Conservation (phyloP, 345 rosid genomes). For the Populus ilicifolia region DNA sequence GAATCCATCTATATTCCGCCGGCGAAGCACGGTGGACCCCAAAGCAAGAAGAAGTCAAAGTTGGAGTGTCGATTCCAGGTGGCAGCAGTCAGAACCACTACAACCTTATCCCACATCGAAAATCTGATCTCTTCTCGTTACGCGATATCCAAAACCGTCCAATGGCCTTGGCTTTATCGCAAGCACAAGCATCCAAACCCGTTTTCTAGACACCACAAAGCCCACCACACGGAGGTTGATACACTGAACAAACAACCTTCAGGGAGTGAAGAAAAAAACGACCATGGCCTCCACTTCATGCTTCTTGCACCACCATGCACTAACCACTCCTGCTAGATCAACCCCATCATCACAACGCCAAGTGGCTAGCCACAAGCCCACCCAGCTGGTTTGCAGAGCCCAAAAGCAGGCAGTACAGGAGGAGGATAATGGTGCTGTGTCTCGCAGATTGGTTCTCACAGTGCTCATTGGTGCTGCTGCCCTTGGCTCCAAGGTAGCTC, state of each 20-base stretch:
- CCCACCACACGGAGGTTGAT: background rate
- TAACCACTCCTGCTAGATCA: conserved; percentile 37
- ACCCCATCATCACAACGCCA: conserved; percentile 40
- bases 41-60: background rate
- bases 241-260: background rate
- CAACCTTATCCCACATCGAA: conserved; percentile 59
- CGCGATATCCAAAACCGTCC: conserved; percentile 52
- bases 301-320: conserved; percentile 67
- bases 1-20: background rate
- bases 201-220: background rate
- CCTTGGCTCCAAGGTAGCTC: conserved; percentile 71
- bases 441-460: conserved; percentile 85
- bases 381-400: conserved; percentile 60
- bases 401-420: conserved; percentile 48
- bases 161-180: conserved; percentile 32
- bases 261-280: background rate
- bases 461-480: conserved; percentile 77
- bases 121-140: conserved; percentile 36
- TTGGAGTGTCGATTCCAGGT: conserved; percentile 19
- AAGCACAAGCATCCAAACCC: background rate
- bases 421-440: conserved; percentile 32
- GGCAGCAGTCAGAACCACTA: conserved; percentile 37
- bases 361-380: conserved; percentile 37
- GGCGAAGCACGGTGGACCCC: background rate
- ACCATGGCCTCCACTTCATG: conserved; percentile 67